Base-by-base conservation (phyloP, 148 eudicot species). In the Camellia sinensis region DNA sequence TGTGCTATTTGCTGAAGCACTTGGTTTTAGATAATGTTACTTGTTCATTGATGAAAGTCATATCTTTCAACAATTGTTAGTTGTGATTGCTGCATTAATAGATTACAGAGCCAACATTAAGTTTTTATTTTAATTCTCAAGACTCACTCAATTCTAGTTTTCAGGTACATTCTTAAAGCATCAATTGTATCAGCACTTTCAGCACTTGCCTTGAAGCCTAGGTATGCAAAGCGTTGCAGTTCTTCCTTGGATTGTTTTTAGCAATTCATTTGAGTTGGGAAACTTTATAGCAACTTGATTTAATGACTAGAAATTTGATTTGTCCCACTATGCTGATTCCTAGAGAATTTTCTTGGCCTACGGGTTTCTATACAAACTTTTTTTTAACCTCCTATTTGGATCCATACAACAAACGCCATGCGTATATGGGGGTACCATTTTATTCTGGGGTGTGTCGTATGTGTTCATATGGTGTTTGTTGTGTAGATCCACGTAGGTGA, bases 81-180 rank as follows among this genome's bases (percentile, higher is more conserved):
- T 59, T 60, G 53, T 59, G 53, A n/a, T 43, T 40, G 18, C 52
- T 75, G 41, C 21, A n/a, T 21, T 12, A 62, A 29, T 48, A 61
- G 29, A 12, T 60, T 48, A 61, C 18, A 45, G 41, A 9, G 56
- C n/a, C 41, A 45, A 46, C 17, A 8, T 5, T 48, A 67, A 57
- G 6, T 46, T n/a, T 21, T 77, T 7, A 13, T 1, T 64, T 8
- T 53, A 41, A 2, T 13, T 75, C 40, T 10, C 70, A 46, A 29
- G 29, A 60, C 60, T 79, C 19, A 59, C 37, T 72, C 63, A 56
- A 37, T 79, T 61, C 40, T 77, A 19, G 74, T 75, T 75, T 83
- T 17, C 81, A 94, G 97, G 94, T 94, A 87, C 83, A 79, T 60
- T 61, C 92, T 94, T 53, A 94, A 92, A 83, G 74, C 81, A 66